Conservation (phyloP, 371 early-diverging fungal species). For the Rhizopus delemar region DNA sequence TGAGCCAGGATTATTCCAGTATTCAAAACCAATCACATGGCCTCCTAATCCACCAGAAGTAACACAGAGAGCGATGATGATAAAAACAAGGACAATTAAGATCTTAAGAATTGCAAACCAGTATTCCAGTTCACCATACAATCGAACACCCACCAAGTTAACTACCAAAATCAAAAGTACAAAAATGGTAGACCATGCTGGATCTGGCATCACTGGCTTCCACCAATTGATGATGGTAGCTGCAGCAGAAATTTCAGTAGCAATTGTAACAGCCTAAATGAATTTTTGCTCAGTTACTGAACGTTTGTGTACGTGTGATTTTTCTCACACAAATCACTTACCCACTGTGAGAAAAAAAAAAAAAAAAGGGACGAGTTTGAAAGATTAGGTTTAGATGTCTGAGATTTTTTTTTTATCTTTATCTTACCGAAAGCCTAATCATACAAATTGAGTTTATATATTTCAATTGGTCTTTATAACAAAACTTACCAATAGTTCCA, state of each 20-base stretch:
- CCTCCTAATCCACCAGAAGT: conserved; percentile 70
- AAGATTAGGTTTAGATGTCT: too few species aligned
- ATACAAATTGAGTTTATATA: neutral
- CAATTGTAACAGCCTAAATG: too few species aligned
- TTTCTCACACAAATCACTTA: too few species aligned
- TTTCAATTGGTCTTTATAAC: neutral
- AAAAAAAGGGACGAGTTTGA: too few species aligned
- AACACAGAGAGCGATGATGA: conserved; percentile 65
- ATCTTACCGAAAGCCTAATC: too few species aligned
- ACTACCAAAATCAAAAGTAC: conserved; percentile 55
- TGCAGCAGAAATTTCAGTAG: conserved; percentile 24
- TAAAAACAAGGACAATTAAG: conserved; percentile 67
- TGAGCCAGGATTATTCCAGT: conserved; percentile 75
- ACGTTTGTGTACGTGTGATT: too few species aligned
- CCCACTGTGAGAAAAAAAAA: too few species aligned
- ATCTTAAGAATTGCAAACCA: conserved; percentile 76
- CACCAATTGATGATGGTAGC: too few species aligned
- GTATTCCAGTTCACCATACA: conserved; percentile 74
- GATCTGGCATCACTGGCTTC: conserved; percentile 46
- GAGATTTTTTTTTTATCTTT: too few species aligned
- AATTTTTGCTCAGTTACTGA: neutral
- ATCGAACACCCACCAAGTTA: conserved; percentile 56
- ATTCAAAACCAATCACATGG: conserved; percentile 62
- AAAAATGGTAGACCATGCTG: conserved; percentile 64
- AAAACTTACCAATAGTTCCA: conserved; percentile 81